Conservation (phyloP, 805 yeast genomes). For the Gaillardinia entomophila region DNA sequence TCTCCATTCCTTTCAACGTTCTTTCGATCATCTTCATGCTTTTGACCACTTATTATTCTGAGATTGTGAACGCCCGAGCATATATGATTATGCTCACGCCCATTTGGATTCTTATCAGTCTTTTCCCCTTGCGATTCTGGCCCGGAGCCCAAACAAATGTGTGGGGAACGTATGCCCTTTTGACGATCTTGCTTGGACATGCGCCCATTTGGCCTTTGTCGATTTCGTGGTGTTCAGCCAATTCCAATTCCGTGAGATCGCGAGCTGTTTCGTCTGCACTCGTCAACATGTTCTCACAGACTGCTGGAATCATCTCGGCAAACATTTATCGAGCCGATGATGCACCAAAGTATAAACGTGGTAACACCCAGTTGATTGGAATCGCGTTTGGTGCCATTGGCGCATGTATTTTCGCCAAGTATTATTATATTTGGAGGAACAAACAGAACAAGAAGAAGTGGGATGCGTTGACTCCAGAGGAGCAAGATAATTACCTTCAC, state of each 20-base stretch:
- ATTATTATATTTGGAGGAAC: slow-evolving; percentile 39
- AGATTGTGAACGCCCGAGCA: slow-evolving; percentile 18
- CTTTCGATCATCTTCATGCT: slow-evolving; percentile 16
- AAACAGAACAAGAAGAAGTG: slow-evolving; percentile 41
- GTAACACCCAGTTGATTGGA: slow-evolving; percentile 42
- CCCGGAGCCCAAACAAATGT: slow-evolving; percentile 28
- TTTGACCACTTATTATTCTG: slow-evolving; percentile 14
- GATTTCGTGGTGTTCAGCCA: slow-evolving; percentile 57
- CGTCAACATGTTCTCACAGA: slow-evolving; percentile 60
- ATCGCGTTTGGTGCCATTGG: slow-evolving; percentile 26
- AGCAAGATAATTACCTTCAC: slow-evolving; percentile 41
- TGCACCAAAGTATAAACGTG: slow-evolving; percentile 53
- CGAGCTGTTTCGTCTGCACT: slow-evolving; percentile 63
- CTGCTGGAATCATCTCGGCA: slow-evolving; percentile 47
- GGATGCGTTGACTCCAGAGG: slow-evolving; percentile 44
- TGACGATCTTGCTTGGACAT: slow-evolving; percentile 34
- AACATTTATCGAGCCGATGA: slow-evolving; percentile 56
- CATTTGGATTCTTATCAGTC: slow-evolving; percentile 21
- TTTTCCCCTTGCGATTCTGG: slow-evolving; percentile 36
- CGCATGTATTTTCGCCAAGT: slow-evolving; percentile 21
- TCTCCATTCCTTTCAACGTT: slow-evolving; percentile 46
- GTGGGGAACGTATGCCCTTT: slow-evolving; percentile 40
- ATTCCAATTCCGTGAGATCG: slow-evolving; percentile 54
- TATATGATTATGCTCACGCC: slow-evolving; percentile 12
- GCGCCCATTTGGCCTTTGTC: slow-evolving; percentile 51